Conservation (phyloP, 306 rosid species). For the Vigna unguiculata region DNA sequence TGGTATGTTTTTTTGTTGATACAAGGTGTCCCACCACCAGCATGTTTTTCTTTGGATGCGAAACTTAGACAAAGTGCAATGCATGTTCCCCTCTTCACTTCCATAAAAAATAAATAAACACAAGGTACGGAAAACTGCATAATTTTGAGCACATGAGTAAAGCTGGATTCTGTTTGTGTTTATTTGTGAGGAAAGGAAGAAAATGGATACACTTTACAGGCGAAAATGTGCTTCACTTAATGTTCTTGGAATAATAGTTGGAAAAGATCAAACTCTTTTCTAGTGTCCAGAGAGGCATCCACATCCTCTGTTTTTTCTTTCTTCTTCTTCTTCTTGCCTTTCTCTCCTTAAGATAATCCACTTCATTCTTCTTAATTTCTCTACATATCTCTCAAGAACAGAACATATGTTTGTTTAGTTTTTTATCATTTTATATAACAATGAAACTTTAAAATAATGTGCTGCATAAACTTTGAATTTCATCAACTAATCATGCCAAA, state of each 20-base stretch:
- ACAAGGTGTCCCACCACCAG: constrained; percentile 45
- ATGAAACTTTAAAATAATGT: too few relatives aligned
- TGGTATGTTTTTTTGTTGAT: constrained; percentile 25
- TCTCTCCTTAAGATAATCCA: neutral
- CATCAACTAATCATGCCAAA: too few relatives aligned
- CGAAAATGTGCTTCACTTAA: constrained; percentile 40
- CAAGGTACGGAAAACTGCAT: constrained; percentile 32
- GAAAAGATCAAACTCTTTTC: constrained; percentile 2
- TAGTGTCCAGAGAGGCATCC: constrained; percentile 39
- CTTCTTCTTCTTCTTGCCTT: neutral
- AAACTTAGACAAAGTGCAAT: constrained; percentile 37
- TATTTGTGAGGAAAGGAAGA: constrained; percentile 41
- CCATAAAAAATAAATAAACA: neutral
- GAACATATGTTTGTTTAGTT: too few relatives aligned
- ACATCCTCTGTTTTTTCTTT: neutral
- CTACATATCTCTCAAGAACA: too few relatives aligned
- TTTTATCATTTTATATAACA: too few relatives aligned
- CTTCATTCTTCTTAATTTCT: neutral
- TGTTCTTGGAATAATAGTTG: neutral
- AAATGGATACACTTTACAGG: constrained; percentile 50
- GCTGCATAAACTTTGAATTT: too few relatives aligned
- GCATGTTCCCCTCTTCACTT: constrained; percentile 36
- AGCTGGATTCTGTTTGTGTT: constrained; percentile 17
- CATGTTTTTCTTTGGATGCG: constrained; percentile 27
- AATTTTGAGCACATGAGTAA: constrained; percentile 32